phyloP scores from a whole-genome alignment of 2,329 filamentous ascomycete genomes.

The Hortaea werneckii region DNA sequence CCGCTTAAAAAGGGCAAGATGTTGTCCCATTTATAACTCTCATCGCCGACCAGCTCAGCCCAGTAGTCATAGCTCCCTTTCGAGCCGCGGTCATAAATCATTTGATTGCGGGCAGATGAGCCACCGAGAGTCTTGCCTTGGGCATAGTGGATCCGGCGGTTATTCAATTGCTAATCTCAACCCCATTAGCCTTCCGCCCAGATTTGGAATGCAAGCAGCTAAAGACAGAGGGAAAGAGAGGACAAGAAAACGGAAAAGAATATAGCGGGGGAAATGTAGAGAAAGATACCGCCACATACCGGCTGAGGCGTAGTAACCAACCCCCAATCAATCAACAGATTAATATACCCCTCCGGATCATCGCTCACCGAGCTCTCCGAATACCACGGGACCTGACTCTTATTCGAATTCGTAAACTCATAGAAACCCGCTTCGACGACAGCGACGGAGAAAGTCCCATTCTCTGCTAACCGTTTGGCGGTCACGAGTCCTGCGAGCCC shows the following conservation, averaged over 20 bases:
- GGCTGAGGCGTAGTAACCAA: constrained; percentile 19
- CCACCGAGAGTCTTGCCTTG: constrained; percentile 17
- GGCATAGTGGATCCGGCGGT: constrained; percentile 9
- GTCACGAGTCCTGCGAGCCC: constrained; percentile 8
- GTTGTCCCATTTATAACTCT: constrained; percentile 20
- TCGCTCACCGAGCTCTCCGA: not conserved
- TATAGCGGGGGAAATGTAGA: too few species aligned
- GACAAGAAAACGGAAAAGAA: too few species aligned
- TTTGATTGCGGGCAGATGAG: constrained; percentile 15
- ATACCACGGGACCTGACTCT: constrained; percentile 1
- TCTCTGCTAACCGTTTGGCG: constrained; percentile 11
- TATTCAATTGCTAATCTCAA: constrained; percentile 8
- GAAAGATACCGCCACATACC: constrained; percentile 1
- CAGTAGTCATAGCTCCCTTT: constrained; percentile 21
- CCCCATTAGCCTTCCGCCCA: too few species aligned
- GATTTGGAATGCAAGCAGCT: too few species aligned
- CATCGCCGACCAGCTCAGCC: constrained; percentile 1
- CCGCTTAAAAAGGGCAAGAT: constrained; percentile 19
- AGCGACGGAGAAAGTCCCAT: constrained; percentile 8
- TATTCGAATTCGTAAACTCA: constrained; percentile 9
- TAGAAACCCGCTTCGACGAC: constrained; percentile 17
- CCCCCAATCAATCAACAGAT: constrained; percentile 20
- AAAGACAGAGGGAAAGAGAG: too few species aligned
- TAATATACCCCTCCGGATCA: constrained; percentile 5
- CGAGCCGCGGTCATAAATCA: constrained; percentile 18